Base-by-base conservation (phyloP, 352 stramenopile species). In the Aphanomyces cochlioides region DNA sequence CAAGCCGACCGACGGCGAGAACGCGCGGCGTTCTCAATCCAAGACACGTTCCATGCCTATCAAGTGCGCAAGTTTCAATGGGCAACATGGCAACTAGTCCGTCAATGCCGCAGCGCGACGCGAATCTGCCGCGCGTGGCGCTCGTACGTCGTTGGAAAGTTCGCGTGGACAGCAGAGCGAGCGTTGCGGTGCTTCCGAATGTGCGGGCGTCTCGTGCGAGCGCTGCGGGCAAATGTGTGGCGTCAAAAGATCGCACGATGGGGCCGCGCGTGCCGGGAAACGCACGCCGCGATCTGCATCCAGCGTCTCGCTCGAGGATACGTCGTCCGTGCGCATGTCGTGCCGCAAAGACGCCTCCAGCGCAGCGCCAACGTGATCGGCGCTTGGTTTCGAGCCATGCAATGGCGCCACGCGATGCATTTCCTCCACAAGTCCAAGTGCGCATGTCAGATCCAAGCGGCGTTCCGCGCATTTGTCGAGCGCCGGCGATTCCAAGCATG, bases 101-200 rank as follows among this genome's bases (percentile, higher is more conserved):
- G 67, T 4, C 65, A 79, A 37, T 54, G 47, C 7, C 59, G 78
- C 15, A 64, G 76, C 5, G 80, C 68, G 13, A 74, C 60, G 4
- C 69, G 66, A n/a, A 84, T 89, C 48, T 77, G 74, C 47, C 50
- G 72, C 43, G 80, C 78, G 34, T 90, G 88, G 69, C 79, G 77
- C 47, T 82, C 86, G 67, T 88, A 85, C 53, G 65, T 86, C 4
- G 79, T 78, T 54, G 80, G 78, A 59, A 90, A 90, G 68, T 89
- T 90, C 36, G 79, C 76, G 59, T 90, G 83, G 83, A 79, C 77
- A 1, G 83, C 75, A 0, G 67, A 28, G 28, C 28, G 28, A 28
- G 28, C 28, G 28, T 28, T 28, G 28, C 28, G 0, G 28, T 28
- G 28, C 28, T 28, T 0, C 2, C 28, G 28, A 28, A 28, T 28